phyloP scores from a whole-genome alignment of 2,329 filamentous ascomycete genomes.

The Colletotrichum incanum region DNA sequence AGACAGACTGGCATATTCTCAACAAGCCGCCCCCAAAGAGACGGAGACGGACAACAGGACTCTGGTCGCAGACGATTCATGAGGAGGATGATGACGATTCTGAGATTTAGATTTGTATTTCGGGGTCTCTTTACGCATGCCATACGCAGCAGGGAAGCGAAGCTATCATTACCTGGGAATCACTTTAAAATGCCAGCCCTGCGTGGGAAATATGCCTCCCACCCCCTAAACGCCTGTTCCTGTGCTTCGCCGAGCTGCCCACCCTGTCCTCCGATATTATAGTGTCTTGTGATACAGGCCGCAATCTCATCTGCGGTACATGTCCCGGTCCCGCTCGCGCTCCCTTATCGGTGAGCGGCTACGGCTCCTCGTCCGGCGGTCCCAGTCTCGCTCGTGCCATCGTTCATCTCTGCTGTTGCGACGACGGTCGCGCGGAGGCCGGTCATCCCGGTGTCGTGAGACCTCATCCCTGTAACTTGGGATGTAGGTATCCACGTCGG shows the following conservation, averaged over 20 bases:
- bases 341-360: slow-evolving; percentile 58
- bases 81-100: slow-evolving; percentile 80
- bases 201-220: slow-evolving; percentile 24
- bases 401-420: slow-evolving; percentile 49
- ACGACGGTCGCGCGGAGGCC: slow-evolving; percentile 47
- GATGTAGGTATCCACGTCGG: slow-evolving; percentile 67
- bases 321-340: slow-evolving; percentile 59
- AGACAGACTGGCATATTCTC: slow-evolving; percentile 55
- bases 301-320: slow-evolving; percentile 63
- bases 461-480: slow-evolving; percentile 61
- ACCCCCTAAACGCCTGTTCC: slow-evolving; percentile 36
- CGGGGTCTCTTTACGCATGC: slow-evolving; percentile 12
- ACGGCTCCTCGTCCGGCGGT: slow-evolving; percentile 58
- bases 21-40: slow-evolving; percentile 55
- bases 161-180: slow-evolving; percentile 32
- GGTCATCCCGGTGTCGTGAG: slow-evolving; percentile 48
- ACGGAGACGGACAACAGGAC: slow-evolving; percentile 61
- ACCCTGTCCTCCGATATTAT: slow-evolving; percentile 17
- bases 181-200: slow-evolving; percentile 35
- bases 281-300: slow-evolving; percentile 15
- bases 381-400: slow-evolving; percentile 55
- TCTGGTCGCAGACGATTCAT: slow-evolving; percentile 78
- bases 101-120: slow-evolving; percentile 50
- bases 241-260: slow-evolving; percentile 26
- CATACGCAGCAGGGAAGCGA: slow-evolving; percentile 9